These are phyloP conservation scores for Pleurotus tuoliensis DNA, from an alignment of 768 basidiomycete genomes.

Conservation along the genomic window DNA sequence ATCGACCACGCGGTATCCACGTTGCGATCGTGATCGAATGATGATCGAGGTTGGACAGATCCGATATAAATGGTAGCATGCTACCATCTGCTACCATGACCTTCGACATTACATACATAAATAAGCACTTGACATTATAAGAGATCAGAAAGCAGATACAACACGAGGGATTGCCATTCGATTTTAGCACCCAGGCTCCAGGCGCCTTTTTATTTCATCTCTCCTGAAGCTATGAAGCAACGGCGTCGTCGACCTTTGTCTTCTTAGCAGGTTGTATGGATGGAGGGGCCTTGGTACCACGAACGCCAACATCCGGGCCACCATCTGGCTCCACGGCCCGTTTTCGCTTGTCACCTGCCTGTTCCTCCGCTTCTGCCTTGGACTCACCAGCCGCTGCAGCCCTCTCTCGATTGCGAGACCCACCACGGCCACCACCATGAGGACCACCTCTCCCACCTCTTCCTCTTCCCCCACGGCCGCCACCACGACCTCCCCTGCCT, in stretches of 20 bases:
- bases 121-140: too few relatives aligned
- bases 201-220: too few relatives aligned
- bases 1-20: too few relatives aligned
- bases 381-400: slow-evolving; percentile 14
- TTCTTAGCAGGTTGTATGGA: slow-evolving; percentile 40
- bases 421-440: slow-evolving; percentile 41
- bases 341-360: slow-evolving; percentile 71
- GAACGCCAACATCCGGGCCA: slow-evolving; percentile 61
- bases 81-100: too few relatives aligned
- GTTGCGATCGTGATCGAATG: too few relatives aligned
- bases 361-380: slow-evolving; percentile 28
- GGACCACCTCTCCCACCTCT: slow-evolving; percentile 35
- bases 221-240: slow-evolving; percentile 12
- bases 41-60: too few relatives aligned
- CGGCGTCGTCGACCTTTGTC: slow-evolving; percentile 35
- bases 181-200: too few relatives aligned
- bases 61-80: too few relatives aligned
- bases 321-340: slow-evolving; percentile 76
- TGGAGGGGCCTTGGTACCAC: slow-evolving; percentile 62
- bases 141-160: too few relatives aligned
- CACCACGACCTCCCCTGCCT: slow-evolving; percentile 35
- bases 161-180: too few relatives aligned
- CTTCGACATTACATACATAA: too few relatives aligned
- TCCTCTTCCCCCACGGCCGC: slow-evolving; percentile 44
- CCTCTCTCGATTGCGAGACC: slow-evolving; percentile 34